A percentile compares a stretch with the other conserved stretches of the same genome.
phyloP scores from a whole-genome alignment of 257 asterid species.

The Solanum microdontum region DNA sequence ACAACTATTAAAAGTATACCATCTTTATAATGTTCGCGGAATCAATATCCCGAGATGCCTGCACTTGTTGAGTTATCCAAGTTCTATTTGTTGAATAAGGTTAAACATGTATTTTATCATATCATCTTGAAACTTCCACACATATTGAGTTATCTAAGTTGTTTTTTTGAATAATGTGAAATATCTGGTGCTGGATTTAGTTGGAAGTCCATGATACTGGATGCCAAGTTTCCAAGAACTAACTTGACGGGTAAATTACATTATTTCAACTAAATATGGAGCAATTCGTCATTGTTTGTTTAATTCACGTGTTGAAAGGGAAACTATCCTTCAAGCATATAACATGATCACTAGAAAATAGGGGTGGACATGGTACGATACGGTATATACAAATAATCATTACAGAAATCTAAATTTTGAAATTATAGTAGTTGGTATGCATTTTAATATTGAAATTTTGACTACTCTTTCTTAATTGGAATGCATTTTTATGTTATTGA shows the following conservation, averaged over 20 bases:
- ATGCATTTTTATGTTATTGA: neutral
- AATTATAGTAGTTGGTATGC: too few species aligned
- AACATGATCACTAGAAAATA: neutral
- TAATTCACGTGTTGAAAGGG: too few species aligned
- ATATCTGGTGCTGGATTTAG: neutral
- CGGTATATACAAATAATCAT: too few species aligned
- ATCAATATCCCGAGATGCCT: neutral
- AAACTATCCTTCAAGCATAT: neutral
- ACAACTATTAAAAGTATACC: neutral
- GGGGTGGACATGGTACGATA: neutral
- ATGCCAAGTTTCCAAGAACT: neutral
- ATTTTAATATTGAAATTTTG: neutral
- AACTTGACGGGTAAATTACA: neutral
- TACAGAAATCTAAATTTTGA: neutral
- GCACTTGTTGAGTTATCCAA: neutral
- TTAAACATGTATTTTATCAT: neutral
- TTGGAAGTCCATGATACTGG: neutral
- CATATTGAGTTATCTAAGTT: neutral
- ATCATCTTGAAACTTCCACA: neutral
- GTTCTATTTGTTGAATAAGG: neutral
- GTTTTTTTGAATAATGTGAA: neutral
- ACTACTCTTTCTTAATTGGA: neutral
- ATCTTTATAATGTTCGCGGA: neutral
- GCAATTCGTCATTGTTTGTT: neutral
- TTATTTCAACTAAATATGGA: neutral